phyloP scores from a whole-genome alignment of 2,329 filamentous ascomycete genomes.

The Neofusicoccum kwambonambiense region DNA sequence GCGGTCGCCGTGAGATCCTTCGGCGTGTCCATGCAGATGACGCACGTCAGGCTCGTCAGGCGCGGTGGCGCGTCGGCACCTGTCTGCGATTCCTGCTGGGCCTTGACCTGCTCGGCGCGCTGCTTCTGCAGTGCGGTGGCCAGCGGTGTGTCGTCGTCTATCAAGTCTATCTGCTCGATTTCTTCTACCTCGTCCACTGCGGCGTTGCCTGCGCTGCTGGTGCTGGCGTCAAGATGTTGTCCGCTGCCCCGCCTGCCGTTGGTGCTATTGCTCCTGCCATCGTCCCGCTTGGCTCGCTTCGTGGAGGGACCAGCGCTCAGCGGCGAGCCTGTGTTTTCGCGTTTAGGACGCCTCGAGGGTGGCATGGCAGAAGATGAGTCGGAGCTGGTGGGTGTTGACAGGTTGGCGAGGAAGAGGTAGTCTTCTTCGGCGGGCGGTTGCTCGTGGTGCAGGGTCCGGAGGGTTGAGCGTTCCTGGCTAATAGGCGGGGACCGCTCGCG shows the following conservation, averaged over 20 bases:
- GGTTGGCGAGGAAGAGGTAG: not conserved
- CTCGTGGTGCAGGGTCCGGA: not conserved
- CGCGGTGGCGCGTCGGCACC: slow-evolving; percentile 35
- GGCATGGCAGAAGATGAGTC: not conserved
- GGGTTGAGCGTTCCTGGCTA: slow-evolving; percentile 14
- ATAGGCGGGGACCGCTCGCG: slow-evolving; percentile 16
- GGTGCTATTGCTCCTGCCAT: slow-evolving; percentile 19
- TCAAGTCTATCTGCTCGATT: slow-evolving; percentile 53
- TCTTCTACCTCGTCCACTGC: slow-evolving; percentile 18
- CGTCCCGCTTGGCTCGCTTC: slow-evolving; percentile 29
- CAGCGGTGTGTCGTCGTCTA: slow-evolving; percentile 42
- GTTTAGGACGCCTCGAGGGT: slow-evolving; percentile 21
- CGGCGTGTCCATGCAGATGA: slow-evolving; percentile 63
- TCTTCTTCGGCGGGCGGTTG: not conserved
- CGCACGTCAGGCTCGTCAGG: slow-evolving; percentile 55
- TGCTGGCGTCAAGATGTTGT: not conserved
- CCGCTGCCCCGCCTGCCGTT: not conserved
- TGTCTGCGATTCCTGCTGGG: slow-evolving; percentile 36
- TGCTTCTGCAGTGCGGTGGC: slow-evolving; percentile 52
- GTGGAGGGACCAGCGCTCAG: slow-evolving; percentile 29
- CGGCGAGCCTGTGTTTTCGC: slow-evolving; percentile 1
- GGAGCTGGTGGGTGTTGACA: not conserved
- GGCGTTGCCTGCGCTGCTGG: slow-evolving; percentile 14
- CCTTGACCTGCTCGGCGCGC: slow-evolving; percentile 50
- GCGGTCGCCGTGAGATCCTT: slow-evolving; percentile 59